Evolutionary conservation across 305 asterid genomes (phyloP).

Genomic region (Andrographis paniculata): DNA sequence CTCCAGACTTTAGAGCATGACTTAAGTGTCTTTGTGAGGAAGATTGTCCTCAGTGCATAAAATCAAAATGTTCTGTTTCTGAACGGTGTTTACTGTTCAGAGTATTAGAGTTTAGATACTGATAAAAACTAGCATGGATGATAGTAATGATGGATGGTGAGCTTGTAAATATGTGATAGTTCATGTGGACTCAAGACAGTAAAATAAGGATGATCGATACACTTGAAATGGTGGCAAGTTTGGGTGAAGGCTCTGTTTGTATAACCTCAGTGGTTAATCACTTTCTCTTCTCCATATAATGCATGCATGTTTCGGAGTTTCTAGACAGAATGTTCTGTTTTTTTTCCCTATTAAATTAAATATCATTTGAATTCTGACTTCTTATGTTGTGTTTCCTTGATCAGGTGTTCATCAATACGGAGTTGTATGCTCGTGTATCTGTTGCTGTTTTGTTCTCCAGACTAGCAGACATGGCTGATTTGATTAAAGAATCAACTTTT

Average conservation of each 20-base stretch:
- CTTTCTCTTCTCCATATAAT: neutral
- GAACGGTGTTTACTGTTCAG: too few species aligned
- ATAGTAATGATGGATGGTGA: neutral
- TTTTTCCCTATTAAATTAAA: slow-evolving; percentile 1
- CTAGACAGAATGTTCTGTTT: slow-evolving; percentile 1
- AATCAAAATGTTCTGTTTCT: too few species aligned
- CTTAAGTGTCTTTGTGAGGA: too few species aligned
- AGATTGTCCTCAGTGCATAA: too few species aligned
- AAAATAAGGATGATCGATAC: neutral
- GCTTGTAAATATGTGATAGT: neutral
- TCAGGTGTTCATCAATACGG: slow-evolving; percentile 92
- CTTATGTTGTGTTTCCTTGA: slow-evolving; percentile 21
- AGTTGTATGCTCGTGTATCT: slow-evolving; percentile 95
- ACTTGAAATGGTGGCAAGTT: neutral
- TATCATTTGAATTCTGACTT: slow-evolving; percentile 6
- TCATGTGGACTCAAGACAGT: neutral
- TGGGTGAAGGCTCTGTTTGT: neutral
- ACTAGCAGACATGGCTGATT: slow-evolving; percentile 59
- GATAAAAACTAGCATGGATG: neutral
- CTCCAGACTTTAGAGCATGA: too few species aligned
- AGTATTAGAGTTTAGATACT: neutral
- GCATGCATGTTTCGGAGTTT: slow-evolving; percentile 1
- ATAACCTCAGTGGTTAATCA: too few species aligned
- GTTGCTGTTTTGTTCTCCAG: slow-evolving; percentile 81
- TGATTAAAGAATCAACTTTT: slow-evolving; percentile 26